Evolutionary conservation across 2,329 filamentous ascomycete species (phyloP).

Genomic region (Tolypocladium capitatum): DNA sequence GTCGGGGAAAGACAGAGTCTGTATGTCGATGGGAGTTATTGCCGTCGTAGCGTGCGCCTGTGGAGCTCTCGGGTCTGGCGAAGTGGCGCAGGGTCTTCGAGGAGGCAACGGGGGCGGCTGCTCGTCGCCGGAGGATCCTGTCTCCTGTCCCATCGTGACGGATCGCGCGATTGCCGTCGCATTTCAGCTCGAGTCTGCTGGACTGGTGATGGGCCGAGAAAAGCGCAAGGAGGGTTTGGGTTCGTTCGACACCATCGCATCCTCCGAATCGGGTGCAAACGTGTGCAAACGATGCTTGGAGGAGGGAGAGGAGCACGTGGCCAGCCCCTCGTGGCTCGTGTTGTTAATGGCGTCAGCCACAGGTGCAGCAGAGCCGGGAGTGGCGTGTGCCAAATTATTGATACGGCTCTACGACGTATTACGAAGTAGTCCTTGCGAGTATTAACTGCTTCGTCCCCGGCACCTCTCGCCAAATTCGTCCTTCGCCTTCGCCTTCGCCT

Average conservation of each 20-base stretch:
- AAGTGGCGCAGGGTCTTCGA: slow-evolving; percentile 25
- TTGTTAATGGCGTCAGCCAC: too few species aligned
- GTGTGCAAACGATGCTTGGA: neutral
- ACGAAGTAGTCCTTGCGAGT: too few species aligned
- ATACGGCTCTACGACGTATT: neutral
- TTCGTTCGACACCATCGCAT: neutral
- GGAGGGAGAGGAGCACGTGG: too few species aligned
- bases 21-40: slow-evolving; percentile 67
- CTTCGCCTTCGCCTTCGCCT: too few species aligned
- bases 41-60: slow-evolving; percentile 69
- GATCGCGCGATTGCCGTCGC: slow-evolving; percentile 9
- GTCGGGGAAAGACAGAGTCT: slow-evolving; percentile 61
- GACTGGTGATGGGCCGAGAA: neutral
- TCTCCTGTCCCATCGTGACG: slow-evolving; percentile 16
- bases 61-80: slow-evolving; percentile 25
- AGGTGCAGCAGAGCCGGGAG: too few species aligned
- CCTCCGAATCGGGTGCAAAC: neutral
- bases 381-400: too few species aligned
- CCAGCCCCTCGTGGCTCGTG: too few species aligned
- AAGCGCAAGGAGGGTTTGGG: neutral
- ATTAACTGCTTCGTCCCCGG: too few species aligned
- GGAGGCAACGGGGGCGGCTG: slow-evolving; percentile 43
- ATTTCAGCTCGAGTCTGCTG: slow-evolving; percentile 11
- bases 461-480: too few species aligned
- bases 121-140: slow-evolving; percentile 23